A percentile compares a stretch with the other conserved stretches of the same genome.
These are phyloP conservation scores for Puccinia brachypodii DNA, from an alignment of 1,284 basidiomycete genomes.

Conservation along the genomic window DNA sequence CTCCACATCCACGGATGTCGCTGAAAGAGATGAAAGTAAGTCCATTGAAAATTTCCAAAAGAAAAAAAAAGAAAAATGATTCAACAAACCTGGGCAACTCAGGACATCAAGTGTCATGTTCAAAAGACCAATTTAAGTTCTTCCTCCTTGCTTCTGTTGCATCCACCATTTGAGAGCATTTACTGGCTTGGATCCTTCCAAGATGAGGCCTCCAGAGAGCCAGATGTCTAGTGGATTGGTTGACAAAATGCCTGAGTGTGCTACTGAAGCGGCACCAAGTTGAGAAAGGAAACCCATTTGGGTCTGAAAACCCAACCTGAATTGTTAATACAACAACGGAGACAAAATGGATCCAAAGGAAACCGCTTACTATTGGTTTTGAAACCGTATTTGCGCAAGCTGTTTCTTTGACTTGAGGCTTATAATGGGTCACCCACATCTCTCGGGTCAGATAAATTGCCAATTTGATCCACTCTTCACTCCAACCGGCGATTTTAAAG, in stretches of 20 bases:
- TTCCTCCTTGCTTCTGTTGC: neutral
- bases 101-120: neutral
- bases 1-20: neutral
- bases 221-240: neutral
- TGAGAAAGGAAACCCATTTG: neutral
- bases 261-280: neutral
- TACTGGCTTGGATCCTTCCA: neutral
- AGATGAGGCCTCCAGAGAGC: neutral
- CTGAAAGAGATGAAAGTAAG: neutral
- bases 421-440: slow-evolving; percentile 1
- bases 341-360: neutral
- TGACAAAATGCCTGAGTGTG: neutral
- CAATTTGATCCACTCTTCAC: neutral
- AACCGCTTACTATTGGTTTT: neutral
- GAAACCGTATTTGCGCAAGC: neutral
- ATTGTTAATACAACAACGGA: neutral
- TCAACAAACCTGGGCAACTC: neutral
- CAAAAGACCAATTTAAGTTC: neutral
- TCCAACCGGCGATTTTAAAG: neutral
- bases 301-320: neutral
- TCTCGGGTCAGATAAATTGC: neutral
- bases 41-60: neutral
- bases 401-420: neutral
- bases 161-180: neutral
- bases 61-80: no score